A percentile compares a stretch with the other conserved stretches of the same genome.
phyloP scores from a whole-genome alignment of 768 basidiomycete genomes.

The Tephrocybe sp. region DNA sequence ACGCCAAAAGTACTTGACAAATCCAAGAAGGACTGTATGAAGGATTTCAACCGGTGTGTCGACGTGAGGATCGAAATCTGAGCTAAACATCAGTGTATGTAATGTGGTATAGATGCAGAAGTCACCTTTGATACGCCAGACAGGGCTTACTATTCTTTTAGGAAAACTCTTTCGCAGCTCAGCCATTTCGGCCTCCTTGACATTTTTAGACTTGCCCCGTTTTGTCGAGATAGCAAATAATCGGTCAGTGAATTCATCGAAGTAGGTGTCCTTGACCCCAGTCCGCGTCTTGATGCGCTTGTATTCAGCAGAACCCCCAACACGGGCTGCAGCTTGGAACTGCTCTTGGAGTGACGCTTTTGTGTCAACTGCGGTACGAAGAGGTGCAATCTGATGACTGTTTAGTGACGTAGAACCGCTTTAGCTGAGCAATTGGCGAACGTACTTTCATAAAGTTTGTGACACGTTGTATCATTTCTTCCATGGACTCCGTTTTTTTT shows the following conservation, averaged over 20 bases:
- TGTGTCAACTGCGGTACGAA: no score
- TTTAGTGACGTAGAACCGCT: no score
- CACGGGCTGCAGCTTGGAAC: not conserved
- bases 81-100: not conserved
- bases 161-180: not conserved
- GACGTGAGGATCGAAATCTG: conserved; percentile 38
- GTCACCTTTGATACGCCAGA: not conserved
- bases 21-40: conserved; percentile 41
- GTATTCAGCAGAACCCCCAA: not conserved
- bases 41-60: conserved; percentile 46
- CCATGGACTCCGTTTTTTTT: not conserved
- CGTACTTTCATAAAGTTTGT: no score
- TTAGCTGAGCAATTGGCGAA: no score
- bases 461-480: not conserved
- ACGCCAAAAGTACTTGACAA: conserved; percentile 49
- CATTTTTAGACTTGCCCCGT: no score
- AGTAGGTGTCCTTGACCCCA: not conserved
- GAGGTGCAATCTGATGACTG: no score
- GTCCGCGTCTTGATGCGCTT: not conserved
- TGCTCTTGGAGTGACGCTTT: no score
- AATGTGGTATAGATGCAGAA: not conserved
- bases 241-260: not conserved
- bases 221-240: conserved; percentile 11
- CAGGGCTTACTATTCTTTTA: not conserved
- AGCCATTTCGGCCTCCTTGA: no score